Evolutionary conservation across 495 filamentous ascomycete genomes (phyloP), one percentile per base, ranked within the genome.

Genomic region (Pseudomonodictys pantanalensis): DNA sequence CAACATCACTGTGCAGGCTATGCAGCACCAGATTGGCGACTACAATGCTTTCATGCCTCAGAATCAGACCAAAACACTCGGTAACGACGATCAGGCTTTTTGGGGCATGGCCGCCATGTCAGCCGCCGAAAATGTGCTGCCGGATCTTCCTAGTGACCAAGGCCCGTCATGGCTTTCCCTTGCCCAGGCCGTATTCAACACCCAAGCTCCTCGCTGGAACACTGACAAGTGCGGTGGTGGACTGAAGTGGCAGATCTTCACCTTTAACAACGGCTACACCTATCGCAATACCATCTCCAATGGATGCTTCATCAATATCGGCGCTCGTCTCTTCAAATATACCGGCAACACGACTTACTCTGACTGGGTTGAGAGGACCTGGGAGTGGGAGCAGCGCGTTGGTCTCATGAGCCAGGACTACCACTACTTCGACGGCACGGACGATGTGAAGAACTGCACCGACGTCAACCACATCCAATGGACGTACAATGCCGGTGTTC

Each of bases 251-350:
- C 90, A 95, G 74, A 87, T 95, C 57, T 90, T 83, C 72, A 77
- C 81, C 8, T 91, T 88, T 72, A 89, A 92, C 74, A 83, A 76
- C 23, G 91, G 91, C 9, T 95, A 87, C 71, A 80, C 82, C 61
- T 91, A 87, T 73, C 91, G 91, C 70, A 92, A 92, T 74, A 79
- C 82, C 26, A 85, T 90, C 46, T 86, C 86, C 33, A 90, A 90
- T 70, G 89, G 87, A 4, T 83, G 83, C 58, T 83, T 93, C 64
- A 90, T 92, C 72, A 89, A 91, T 68, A 75, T 93, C n/a, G 84
- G 86, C n/a, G 79, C 88, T 0, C 84, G 89, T 1, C 76, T 93
- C 10, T 86, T 81, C 2, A 77, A 82, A 12, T 91, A 88, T 69
- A 92, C 89, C 5, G 82, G 83, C 32, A 91, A 92, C 70, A 67